phyloP scores from a whole-genome alignment of 2,329 filamentous ascomycete species.

The Epicoccum nigrum region DNA sequence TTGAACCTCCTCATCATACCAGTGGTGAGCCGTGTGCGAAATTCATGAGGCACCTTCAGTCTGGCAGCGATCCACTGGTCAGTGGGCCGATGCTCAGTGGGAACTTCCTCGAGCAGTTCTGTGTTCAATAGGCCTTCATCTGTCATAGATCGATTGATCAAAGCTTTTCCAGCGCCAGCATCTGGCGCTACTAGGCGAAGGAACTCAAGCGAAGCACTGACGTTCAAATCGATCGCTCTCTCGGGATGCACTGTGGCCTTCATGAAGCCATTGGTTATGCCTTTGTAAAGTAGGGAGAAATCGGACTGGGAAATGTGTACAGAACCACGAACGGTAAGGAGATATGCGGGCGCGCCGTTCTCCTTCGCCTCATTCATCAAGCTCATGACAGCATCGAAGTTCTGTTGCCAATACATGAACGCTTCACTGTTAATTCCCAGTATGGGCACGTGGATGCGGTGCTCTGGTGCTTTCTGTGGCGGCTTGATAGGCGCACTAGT shows the following conservation, averaged over 20 bases:
- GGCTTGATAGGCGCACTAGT: slow-evolving; percentile 54
- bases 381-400: slow-evolving; percentile 63
- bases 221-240: slow-evolving; percentile 67
- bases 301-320: slow-evolving; percentile 71
- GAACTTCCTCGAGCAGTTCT: slow-evolving; percentile 55
- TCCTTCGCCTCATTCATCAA: slow-evolving; percentile 63
- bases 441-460: slow-evolving; percentile 61
- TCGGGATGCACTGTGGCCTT: slow-evolving; percentile 69
- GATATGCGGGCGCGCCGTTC: slow-evolving; percentile 54
- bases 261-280: slow-evolving; percentile 62
- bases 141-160: slow-evolving; percentile 59
- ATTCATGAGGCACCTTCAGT: slow-evolving; percentile 65
- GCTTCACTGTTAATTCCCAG: slow-evolving; percentile 71
- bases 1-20: slow-evolving; percentile 49
- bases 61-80: slow-evolving; percentile 65
- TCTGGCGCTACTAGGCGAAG: slow-evolving; percentile 57
- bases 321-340: slow-evolving; percentile 61
- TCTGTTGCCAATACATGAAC: slow-evolving; percentile 72
- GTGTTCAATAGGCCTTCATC: slow-evolving; percentile 60
- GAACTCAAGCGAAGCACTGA: slow-evolving; percentile 68
- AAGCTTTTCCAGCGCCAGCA: slow-evolving; percentile 45
- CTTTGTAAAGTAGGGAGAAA: slow-evolving; percentile 68
- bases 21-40: slow-evolving; percentile 56
- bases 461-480: slow-evolving; percentile 50
- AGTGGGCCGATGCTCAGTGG: slow-evolving; percentile 60